Conservation (phyloP, 164 flowering plant species). For the Vitis riparia region DNA sequence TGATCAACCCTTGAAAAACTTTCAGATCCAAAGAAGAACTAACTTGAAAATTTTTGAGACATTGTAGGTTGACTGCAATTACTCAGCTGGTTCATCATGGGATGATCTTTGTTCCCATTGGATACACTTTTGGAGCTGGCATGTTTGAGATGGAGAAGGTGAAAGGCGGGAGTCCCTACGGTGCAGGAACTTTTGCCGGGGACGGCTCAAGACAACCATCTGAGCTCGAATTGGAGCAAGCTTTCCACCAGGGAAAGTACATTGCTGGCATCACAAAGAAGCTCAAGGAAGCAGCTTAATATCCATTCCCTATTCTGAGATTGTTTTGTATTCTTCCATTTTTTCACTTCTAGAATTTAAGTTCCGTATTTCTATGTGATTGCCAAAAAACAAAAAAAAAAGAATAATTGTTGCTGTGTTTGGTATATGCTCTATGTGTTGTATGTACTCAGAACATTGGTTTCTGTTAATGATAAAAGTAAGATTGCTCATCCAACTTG, state of each 20-base stretch:
- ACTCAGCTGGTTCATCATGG: conserved; percentile 95
- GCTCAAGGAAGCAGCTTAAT: conserved; percentile 64
- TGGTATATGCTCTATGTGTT: conserved; percentile 9
- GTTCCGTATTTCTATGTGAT: conserved; percentile 2
- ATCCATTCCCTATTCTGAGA: neutral
- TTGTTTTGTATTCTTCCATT: conserved; percentile 4
- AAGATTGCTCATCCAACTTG: conserved; percentile 1
- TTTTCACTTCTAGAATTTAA: conserved; percentile 3
- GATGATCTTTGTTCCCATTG: conserved; percentile 84
- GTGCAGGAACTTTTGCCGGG: conserved; percentile 88
- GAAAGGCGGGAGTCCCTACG: conserved; percentile 93
- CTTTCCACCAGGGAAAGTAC: conserved; percentile 84
- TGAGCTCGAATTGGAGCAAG: conserved; percentile 71
- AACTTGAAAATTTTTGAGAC: neutral
- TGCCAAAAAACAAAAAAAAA: neutral
- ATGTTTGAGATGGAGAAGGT: conserved; percentile 90
- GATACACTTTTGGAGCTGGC: conserved; percentile 93
- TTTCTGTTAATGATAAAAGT: conserved; percentile 7
- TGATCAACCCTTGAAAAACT: no score
- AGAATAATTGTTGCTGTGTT: conserved; percentile 13
- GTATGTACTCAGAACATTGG: neutral
- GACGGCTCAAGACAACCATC: conserved; percentile 87
- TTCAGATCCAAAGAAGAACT: no score
- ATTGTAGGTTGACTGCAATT: conserved; percentile 77
- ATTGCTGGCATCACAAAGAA: conserved; percentile 74